A percentile compares a stretch with the other conserved stretches of the same genome.
phyloP scores from a whole-genome alignment of 2,329 filamentous ascomycete genomes.

The Xylaria hypoxylon region DNA sequence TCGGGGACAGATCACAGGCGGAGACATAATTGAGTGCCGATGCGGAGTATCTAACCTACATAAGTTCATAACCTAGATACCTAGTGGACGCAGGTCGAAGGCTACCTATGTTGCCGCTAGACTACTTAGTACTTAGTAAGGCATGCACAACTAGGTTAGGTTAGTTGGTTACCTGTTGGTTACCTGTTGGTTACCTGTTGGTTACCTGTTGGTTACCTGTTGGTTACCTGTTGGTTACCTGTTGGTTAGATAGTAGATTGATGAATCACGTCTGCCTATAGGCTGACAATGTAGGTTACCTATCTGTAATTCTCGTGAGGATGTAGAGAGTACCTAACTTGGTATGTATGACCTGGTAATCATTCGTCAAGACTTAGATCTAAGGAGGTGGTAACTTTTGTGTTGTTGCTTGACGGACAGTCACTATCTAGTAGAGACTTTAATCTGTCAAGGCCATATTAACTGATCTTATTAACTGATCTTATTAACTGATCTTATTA shows the following conservation, averaged over 20 bases:
- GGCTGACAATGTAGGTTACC: not conserved
- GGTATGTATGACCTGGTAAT: too few species aligned
- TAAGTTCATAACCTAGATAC: too few species aligned
- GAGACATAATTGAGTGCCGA: slow-evolving; percentile 10
- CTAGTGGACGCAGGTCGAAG: not conserved
- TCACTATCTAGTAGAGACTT: not conserved
- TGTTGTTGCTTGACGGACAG: not conserved
- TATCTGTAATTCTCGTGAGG: slow-evolving; percentile 11
- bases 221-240: too few species aligned
- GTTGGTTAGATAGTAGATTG: not conserved
- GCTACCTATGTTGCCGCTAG: slow-evolving; percentile 1
- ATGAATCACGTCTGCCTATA: not conserved
- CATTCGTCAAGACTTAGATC: too few species aligned
- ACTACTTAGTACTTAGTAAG: too few species aligned
- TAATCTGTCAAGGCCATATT: not conserved
- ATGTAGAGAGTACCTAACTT: not conserved
- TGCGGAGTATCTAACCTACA: not conserved
- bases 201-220: too few species aligned
- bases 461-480: too few species aligned
- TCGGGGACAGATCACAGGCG: not conserved
- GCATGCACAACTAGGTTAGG: not conserved
- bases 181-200: too few species aligned
- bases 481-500: too few species aligned
- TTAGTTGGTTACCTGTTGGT: not conserved
- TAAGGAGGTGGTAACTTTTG: not conserved